Base-by-base conservation (phyloP, 495 filamentous ascomycete species). In the Hypoxylon fragiforme region DNA sequence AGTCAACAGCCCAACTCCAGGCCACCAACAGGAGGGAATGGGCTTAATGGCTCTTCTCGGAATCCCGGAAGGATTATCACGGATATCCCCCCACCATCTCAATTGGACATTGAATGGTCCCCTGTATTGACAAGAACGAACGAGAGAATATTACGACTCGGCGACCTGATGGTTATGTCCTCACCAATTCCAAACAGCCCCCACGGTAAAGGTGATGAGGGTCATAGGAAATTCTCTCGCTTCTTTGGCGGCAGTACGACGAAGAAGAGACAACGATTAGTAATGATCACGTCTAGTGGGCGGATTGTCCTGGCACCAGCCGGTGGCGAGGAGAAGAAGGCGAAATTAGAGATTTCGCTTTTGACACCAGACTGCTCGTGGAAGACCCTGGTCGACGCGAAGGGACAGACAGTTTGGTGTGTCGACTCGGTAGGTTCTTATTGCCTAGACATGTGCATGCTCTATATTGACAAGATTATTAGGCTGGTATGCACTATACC, bases 21-120 rank as follows among this genome's bases (percentile, higher is more conserved):
- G 41, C 70, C 59, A 21, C 52, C 50, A 22, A 63, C 65, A 28
- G 69, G 50, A 43, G 66, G 62, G 35, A 64, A 59, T 21, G 58
- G 42, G 2, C 58, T 68, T 11, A 68, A 61, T 19, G 56, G 65
- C n/a, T 50, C 67, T 32, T 72, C 69, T 54, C 76, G 72, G 49
- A 60, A 44, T 42, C 85, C 90, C 15, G 85, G 91, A 8, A 81
- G 91, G 51, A 83, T 97, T 32, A 94, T 97, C 49, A 97, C 95
- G 1, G 95, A 99, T 67, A 77, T 99, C 19, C 91, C 95, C 1
- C 92, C 95, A 22, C 95, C 95, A 7, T 95, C 88, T 49, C 95
- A 99, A 68, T 77, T 99, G 12, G 95, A 99, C 70, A 96, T 99
- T 50, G 95, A 97, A 71, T 99, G 95, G 95, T 97, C 92, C 1